Conservation (phyloP, 345 rosid species). For the Leavenworthia alabamica region DNA sequence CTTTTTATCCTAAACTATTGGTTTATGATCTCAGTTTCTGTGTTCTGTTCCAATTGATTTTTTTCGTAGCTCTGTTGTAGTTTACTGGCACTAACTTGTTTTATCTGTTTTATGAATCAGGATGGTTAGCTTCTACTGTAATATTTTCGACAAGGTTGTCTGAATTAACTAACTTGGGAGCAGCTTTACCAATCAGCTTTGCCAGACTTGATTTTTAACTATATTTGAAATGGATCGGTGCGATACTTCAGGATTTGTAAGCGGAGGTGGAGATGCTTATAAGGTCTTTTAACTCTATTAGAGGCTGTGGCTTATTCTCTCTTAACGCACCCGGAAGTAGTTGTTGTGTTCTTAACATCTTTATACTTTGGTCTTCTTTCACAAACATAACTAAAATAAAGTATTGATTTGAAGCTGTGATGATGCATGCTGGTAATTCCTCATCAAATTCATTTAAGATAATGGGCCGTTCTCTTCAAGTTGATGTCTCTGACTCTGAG, state of each 20-base stretch:
- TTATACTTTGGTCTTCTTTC: slow-evolving; percentile 41
- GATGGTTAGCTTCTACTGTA: slow-evolving; percentile 34
- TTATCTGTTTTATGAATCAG: slow-evolving; percentile 35
- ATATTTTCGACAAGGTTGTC: slow-evolving; percentile 25
- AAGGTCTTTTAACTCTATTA: slow-evolving; percentile 36
- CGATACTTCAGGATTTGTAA: slow-evolving; percentile 95
- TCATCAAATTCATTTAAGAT: slow-evolving; percentile 50
- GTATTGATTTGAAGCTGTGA: slow-evolving; percentile 23
- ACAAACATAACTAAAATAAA: slow-evolving; percentile 5
- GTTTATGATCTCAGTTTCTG: no score
- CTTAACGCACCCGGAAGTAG: slow-evolving; percentile 55
- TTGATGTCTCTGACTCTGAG: slow-evolving; percentile 36
- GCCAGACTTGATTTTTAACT: slow-evolving; percentile 23
- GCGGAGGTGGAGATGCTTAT: slow-evolving; percentile 61
- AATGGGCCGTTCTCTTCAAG: slow-evolving; percentile 43
- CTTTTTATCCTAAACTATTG: no score
- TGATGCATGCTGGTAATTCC: slow-evolving; percentile 56
- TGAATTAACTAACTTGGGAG: slow-evolving; percentile 9
- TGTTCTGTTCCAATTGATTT: no score
- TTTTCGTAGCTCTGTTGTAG: no score
- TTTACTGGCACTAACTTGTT: not conserved
- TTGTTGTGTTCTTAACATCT: slow-evolving; percentile 42
- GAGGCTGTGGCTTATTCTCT: slow-evolving; percentile 51
- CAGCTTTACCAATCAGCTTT: slow-evolving; percentile 8
- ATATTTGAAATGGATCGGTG: slow-evolving; percentile 53